Percentiles rank a stretch among this genome's conserved stretches.
These are phyloP conservation scores for Viridothelium virens DNA, from an alignment of 495 filamentous ascomycete species.

Conservation along the genomic window DNA sequence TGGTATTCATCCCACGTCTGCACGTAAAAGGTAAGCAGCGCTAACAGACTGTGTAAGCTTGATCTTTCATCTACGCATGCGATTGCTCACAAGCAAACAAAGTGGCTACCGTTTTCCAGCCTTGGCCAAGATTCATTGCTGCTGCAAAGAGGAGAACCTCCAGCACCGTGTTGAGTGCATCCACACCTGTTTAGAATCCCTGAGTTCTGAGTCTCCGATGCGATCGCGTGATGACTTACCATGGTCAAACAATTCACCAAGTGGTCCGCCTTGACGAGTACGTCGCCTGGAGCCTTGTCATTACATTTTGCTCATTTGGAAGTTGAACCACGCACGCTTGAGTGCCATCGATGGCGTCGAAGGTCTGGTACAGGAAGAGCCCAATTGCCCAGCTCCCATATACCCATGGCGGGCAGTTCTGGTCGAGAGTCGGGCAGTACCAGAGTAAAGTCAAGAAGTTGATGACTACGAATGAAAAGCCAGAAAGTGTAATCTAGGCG, in stretches of 20 bases:
- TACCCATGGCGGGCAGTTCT: constrained; percentile 89
- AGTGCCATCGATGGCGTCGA: constrained; percentile 91
- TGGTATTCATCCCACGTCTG: constrained; percentile 99
- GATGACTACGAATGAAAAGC: constrained; percentile 82
- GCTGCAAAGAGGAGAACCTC: constrained; percentile 87
- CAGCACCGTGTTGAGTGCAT: constrained; percentile 91
- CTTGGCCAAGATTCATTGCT: constrained; percentile 85
- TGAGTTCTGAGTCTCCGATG: constrained; percentile 15
- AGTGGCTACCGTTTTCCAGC: constrained; percentile 77
- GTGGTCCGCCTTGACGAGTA: constrained; percentile 83
- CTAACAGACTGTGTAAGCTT: constrained; percentile 32
- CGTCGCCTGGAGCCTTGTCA: constrained; percentile 50
- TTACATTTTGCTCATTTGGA: neutral
- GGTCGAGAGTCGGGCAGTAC: constrained; percentile 92
- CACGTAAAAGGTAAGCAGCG: constrained; percentile 86
- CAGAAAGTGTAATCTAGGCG: constrained; percentile 77
- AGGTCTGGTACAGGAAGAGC: constrained; percentile 94
- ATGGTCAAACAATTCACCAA: constrained; percentile 96
- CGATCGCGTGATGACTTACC: constrained; percentile 43
- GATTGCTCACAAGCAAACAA: constrained; percentile 67
- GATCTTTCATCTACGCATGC: constrained; percentile 23
- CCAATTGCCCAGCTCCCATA: constrained; percentile 86
- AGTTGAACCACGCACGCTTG: constrained; percentile 61
- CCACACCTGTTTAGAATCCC: constrained; percentile 53
- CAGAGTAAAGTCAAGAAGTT: constrained; percentile 91